Base-by-base conservation (phyloP, 768 basidiomycete genomes). In the Boletus edulis region DNA sequence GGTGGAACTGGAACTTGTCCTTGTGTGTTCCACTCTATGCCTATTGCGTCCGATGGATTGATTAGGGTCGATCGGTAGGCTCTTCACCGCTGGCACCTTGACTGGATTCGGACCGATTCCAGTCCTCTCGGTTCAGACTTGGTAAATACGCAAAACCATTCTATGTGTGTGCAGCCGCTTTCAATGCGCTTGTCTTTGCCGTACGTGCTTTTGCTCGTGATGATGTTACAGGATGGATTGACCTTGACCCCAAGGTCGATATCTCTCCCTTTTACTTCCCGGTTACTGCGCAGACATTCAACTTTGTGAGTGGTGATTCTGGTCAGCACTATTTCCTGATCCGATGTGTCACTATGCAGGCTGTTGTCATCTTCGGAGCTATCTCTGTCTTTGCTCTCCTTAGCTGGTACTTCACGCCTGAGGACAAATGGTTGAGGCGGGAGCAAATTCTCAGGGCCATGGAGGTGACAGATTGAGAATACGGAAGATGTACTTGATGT, bases 1-100 rank as follows among this genome's bases (percentile, higher is more conserved):
- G 81, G 5, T 95, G 93, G 94, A 95, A 94, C 63, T 96, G 91
- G 91, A 80, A 91, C 15, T 71, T 97, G 38, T 91, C 87, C 5
- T 91, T 92, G 91, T 91, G 61, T 48, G 81, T 72, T 4, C 18
- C 54, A 14, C 40, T 34, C 32, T 24, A 49, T 47, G 4, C 24
- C 11, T 47, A 18, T 15, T 42, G 12, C 3, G 1, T 48, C 18
- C 39, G 44, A 22, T 35, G 9, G 41, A 9, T 49, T 42, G 11
- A 61, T 37, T 3, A 10, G 31, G 17, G 12, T 54, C 84, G 79
- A 75, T 76, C 87, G 24, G 86, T 52, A 91, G 89, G 76, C 77
- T 95, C 20, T 94, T 92, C 71, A 89, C 91, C 1, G 85, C 92
- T 0, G 91, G 93, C 12, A 91, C 88, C 0, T 73, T 96, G 75